These are phyloP conservation scores for Acer saccharum DNA, from an alignment of 345 rosid genomes.

Conservation along the genomic window DNA sequence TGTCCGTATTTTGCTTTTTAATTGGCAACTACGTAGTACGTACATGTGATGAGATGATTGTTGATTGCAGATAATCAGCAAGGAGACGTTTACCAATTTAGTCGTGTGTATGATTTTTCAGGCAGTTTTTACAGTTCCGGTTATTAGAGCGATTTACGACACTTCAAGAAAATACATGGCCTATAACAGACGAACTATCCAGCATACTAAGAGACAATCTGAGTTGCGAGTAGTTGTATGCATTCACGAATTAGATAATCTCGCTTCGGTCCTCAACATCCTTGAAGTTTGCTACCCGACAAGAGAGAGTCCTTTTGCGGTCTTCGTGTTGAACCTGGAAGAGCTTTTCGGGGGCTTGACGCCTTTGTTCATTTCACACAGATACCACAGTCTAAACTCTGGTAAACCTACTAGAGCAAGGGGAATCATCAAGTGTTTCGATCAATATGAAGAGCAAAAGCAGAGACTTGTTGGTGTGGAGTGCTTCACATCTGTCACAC, in stretches of 20 bases:
- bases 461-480: not conserved
- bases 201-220: not conserved
- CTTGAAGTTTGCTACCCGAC: not conserved
- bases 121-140: not conserved
- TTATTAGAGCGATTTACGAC: not conserved
- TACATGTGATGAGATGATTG: not conserved
- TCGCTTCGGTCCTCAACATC: not conserved
- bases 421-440: not conserved
- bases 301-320: not conserved
- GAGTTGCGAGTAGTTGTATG: not conserved
- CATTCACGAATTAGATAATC: not conserved
- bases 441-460: not conserved
- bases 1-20: not conserved
- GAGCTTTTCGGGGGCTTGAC: not conserved
- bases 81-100: not conserved
- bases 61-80: not conserved
- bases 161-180: not conserved
- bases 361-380: not conserved
- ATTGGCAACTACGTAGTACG: not conserved
- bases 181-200: not conserved
- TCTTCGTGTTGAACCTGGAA: not conserved
- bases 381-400: not conserved
- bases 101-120: not conserved
- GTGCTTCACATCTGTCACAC: not conserved
- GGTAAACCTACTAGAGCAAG: not conserved